A percentile compares a stretch with the other conserved stretches of the same genome.
Conservation (phyloP, 768 basidiomycete species). For the Russula sp. region DNA sequence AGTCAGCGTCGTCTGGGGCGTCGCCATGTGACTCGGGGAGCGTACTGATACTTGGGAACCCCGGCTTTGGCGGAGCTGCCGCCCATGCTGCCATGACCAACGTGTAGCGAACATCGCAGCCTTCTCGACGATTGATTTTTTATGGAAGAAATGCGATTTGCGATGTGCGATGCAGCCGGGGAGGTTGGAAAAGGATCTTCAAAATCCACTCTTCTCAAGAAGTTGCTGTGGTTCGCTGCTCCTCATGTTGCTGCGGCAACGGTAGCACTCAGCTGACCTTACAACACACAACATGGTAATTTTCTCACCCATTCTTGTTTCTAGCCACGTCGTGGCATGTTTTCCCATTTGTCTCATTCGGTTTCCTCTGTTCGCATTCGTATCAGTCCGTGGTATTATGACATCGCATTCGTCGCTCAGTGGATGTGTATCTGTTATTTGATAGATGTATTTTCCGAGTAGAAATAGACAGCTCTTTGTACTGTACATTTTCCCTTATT, state of each 20-base stretch:
- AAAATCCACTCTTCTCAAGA: background rate
- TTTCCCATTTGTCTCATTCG: background rate
- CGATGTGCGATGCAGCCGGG: background rate
- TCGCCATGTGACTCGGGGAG: background rate
- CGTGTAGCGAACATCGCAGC: background rate
- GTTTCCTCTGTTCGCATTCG: background rate
- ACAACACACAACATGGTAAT: background rate
- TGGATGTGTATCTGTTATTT: background rate
- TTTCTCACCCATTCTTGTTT: background rate
- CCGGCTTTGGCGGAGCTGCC: conserved; percentile 9
- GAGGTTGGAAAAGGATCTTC: background rate
- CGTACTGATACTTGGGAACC: conserved; percentile 8
- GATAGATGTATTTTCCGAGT: background rate
- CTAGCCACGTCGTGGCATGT: background rate
- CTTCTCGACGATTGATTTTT: conserved; percentile 1
- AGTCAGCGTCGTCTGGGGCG: background rate
- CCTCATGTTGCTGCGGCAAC: background rate
- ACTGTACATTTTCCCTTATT: background rate
- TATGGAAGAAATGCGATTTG: background rate
- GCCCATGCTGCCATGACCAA: background rate
- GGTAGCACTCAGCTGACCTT: background rate
- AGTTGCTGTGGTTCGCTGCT: background rate
- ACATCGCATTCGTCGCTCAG: background rate
- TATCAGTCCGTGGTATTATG: background rate
- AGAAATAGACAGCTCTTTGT: background rate